A percentile compares a stretch with the other conserved stretches of the same genome.
Evolutionary conservation across 2,329 filamentous ascomycete species (phyloP).

Genomic region (Neonectria neomacrospora): DNA sequence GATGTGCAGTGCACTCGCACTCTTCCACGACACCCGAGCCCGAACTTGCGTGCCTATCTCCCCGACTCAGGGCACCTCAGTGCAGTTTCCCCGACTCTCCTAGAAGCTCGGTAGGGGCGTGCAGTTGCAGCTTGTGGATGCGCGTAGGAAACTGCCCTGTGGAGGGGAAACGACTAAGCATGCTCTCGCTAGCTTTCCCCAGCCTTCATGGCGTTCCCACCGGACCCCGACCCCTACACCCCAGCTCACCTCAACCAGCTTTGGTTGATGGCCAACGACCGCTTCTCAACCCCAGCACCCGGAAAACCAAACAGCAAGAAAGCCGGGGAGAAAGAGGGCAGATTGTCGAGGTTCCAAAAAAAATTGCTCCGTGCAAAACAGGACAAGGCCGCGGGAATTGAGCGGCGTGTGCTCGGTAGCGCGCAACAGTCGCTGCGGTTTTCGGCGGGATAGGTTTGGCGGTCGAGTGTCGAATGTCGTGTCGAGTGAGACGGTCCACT

Average conservation of each 20-base stretch:
- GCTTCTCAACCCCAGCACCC: slow-evolving; percentile 12
- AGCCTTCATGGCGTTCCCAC: slow-evolving; percentile 20
- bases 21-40: slow-evolving; percentile 37
- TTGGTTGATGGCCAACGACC: slow-evolving; percentile 21
- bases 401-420: slow-evolving; percentile 19
- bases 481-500: slow-evolving; percentile 36
- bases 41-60: slow-evolving; percentile 16
- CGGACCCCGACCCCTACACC: slow-evolving; percentile 13
- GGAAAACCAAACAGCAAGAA: slow-evolving; percentile 21
- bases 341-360: slow-evolving; percentile 18
- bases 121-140: slow-evolving; percentile 3
- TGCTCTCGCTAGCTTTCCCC: slow-evolving; percentile 10
- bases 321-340: background rate
- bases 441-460: slow-evolving; percentile 35
- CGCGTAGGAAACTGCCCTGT: slow-evolving; percentile 11
- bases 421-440: slow-evolving; percentile 35
- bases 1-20: slow-evolving; percentile 7
- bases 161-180: background rate
- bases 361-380: slow-evolving; percentile 20
- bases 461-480: slow-evolving; percentile 38
- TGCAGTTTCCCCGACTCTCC: slow-evolving; percentile 9
- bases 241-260: slow-evolving; percentile 25
- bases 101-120: slow-evolving; percentile 21
- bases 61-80: background rate
- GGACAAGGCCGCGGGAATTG: slow-evolving; percentile 25